phyloP scores from a whole-genome alignment of 345 rosid genomes.

The Gossypium rotundifolium region DNA sequence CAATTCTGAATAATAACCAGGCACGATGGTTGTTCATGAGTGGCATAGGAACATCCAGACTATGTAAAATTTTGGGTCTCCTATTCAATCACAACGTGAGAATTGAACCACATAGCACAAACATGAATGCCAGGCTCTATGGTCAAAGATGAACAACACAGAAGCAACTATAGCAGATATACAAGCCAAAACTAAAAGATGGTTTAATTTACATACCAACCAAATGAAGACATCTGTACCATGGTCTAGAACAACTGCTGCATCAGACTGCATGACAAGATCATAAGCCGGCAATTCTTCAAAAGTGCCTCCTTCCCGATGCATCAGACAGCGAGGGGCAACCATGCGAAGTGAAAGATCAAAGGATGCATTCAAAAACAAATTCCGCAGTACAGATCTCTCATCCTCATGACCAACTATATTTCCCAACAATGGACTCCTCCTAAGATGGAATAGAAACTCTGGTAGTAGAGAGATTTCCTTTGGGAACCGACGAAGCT shows the following conservation, averaged over 20 bases:
- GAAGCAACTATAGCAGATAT: background rate
- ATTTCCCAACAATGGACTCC: conserved; percentile 91
- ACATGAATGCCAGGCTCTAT: background rate
- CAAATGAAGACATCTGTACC: conserved; percentile 97
- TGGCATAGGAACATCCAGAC: background rate
- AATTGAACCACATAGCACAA: background rate
- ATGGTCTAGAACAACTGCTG: conserved; percentile 96
- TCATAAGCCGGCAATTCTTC: conserved; percentile 93
- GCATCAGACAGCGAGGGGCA: conserved; percentile 92
- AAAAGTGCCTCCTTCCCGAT: conserved; percentile 92
- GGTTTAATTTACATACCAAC: conserved; percentile 57
- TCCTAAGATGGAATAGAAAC: conserved; percentile 81
- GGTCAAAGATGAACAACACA: conserved; percentile 8
- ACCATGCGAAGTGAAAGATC: conserved; percentile 94
- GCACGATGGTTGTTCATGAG: background rate
- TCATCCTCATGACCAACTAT: conserved; percentile 98
- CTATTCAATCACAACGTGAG: background rate
- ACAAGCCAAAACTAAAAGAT: background rate
- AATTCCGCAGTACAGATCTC: conserved; percentile 75
- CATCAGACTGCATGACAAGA: conserved; percentile 92
- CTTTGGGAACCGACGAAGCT: conserved; percentile 75
- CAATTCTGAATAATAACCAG: background rate
- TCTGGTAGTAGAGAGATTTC: conserved; percentile 77
- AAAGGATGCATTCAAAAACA: conserved; percentile 87
- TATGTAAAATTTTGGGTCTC: background rate